Base-by-base conservation (phyloP, 805 yeast species). In the Cyberlindnera bimundalis region DNA sequence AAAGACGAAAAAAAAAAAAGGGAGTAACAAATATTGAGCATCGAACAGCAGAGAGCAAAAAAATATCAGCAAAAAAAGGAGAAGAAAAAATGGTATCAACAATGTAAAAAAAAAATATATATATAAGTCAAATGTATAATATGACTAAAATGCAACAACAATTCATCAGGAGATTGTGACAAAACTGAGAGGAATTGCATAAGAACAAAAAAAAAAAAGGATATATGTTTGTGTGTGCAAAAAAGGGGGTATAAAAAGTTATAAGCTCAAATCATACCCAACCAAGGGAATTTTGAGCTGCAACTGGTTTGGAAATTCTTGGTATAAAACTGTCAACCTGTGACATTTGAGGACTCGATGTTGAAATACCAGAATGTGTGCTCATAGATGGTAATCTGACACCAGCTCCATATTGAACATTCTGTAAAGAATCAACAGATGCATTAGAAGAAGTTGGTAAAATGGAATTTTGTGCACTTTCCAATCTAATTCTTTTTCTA, bases 251-350 rank as follows among this genome's bases (percentile, higher is more conserved):
- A 10, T 13, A 19, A 31, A 11, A 11, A 31, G 15, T 18, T 5
- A 9, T 28, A 33, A 10, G n/a, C 19, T n/a, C n/a, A 23, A 18
- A n/a, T 57, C 53, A 67, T 35, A 52, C 62, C 90, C 90, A 83
- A 25, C 90, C 90, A 44, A 83, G 66, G 2, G 91, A 81, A 58
- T 80, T 83, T 46, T 78, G 77, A 4, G 83, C 73, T 41, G 81
- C 79, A 27, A 81, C 81, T 10, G 91, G 91, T 40, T 73, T 76
- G 7, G 86, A 79, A 29, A 83, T 83, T 29, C 61, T 68, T 35
- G 70, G 75, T 31, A 68, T 58, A 41, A 53, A 67, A 36, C 48
- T 42, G 28, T 51, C 60, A n/a, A 52, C 40, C 45, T 51, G 62
- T 23, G 52, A 51, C 59, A 49, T 49, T 27, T 52, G 51, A 16